phyloP scores from a whole-genome alignment of 2,329 filamentous ascomycete species.

The Pseudofabraea citricarpa region DNA sequence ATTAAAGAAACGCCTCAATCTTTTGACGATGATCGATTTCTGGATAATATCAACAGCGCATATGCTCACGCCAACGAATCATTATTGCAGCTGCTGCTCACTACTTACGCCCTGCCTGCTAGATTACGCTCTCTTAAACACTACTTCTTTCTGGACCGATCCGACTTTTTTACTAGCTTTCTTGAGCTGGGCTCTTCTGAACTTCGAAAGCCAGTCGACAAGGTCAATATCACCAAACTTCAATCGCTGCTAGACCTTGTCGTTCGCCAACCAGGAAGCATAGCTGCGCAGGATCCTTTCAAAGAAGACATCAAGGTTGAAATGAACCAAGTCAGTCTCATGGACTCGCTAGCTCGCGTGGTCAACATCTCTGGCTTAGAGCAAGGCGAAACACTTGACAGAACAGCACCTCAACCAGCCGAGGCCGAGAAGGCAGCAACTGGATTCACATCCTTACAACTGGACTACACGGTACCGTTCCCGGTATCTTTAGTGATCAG shows the following conservation, averaged over 20 bases:
- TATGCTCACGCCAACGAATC: conserved; percentile 96
- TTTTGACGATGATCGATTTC: conserved; percentile 85
- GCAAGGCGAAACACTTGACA: conserved; percentile 74
- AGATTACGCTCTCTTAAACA: conserved; percentile 89
- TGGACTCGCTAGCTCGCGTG: conserved; percentile 87
- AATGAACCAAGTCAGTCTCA: conserved; percentile 88
- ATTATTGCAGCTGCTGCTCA: conserved; percentile 83
- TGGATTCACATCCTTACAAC: conserved; percentile 83
- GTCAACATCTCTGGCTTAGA: conserved; percentile 93
- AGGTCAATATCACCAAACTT: conserved; percentile 86
- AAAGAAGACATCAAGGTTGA: conserved; percentile 97
- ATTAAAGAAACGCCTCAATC: conserved; percentile 84
- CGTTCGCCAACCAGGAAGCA: conserved; percentile 89
- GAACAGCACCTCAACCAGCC: conserved; percentile 58
- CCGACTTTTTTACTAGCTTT: conserved; percentile 98
- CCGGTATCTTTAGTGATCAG: conserved; percentile 90
- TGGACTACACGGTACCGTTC: conserved; percentile 90
- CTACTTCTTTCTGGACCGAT: conserved; percentile 97
- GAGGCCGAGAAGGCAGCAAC: conserved; percentile 80
- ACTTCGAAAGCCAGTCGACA: conserved; percentile 81
- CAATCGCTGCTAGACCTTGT: conserved; percentile 95
- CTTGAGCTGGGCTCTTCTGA: conserved; percentile 87
- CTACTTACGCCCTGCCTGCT: conserved; percentile 84
- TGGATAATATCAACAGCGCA: conserved; percentile 93
- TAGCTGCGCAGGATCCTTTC: conserved; percentile 87